A percentile compares a stretch with the other conserved stretches of the same genome.
Conservation (phyloP, 2,329 filamentous ascomycete genomes). For the Cladosporium austrohemisphaericum region DNA sequence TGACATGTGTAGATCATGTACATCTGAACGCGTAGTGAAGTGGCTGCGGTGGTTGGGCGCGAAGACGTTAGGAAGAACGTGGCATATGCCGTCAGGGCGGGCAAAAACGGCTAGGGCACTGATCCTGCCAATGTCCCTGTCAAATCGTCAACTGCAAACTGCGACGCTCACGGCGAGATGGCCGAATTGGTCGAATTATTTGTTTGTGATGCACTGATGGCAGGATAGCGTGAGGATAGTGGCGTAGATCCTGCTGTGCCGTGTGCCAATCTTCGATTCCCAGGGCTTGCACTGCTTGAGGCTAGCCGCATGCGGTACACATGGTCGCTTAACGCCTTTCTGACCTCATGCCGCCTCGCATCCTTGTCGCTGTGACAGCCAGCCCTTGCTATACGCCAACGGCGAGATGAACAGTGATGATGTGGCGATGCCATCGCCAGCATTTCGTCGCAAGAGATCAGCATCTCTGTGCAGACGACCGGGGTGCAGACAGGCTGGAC, state of each 20-base stretch:
- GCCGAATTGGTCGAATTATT: not conserved
- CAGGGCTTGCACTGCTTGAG: not conserved
- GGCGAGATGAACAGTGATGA: slow-evolving; percentile 8
- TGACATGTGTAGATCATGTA: no score
- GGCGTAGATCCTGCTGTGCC: slow-evolving; percentile 4
- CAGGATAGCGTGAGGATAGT: not conserved
- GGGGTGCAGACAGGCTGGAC: not conserved
- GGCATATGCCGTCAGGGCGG: no score
- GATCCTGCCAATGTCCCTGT: no score
- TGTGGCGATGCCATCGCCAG: slow-evolving; percentile 10
- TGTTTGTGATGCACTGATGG: not conserved
- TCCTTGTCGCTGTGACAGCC: slow-evolving; percentile 7
- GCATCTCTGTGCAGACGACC: not conserved
- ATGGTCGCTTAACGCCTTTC: slow-evolving; percentile 2
- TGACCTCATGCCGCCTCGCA: slow-evolving; percentile 13
- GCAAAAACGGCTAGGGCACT: no score
- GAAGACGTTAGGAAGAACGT: no score
- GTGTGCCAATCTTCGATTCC: slow-evolving; percentile 5
- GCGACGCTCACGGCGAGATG: no score
- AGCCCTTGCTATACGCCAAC: slow-evolving; percentile 2
- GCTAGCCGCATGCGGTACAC: not conserved
- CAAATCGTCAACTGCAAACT: no score
- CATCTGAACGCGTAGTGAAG: no score
- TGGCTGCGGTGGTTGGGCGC: no score
- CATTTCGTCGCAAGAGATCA: not conserved